Base-by-base conservation (phyloP, 371 early-diverging fungal species). In the Mortierella sp. region DNA sequence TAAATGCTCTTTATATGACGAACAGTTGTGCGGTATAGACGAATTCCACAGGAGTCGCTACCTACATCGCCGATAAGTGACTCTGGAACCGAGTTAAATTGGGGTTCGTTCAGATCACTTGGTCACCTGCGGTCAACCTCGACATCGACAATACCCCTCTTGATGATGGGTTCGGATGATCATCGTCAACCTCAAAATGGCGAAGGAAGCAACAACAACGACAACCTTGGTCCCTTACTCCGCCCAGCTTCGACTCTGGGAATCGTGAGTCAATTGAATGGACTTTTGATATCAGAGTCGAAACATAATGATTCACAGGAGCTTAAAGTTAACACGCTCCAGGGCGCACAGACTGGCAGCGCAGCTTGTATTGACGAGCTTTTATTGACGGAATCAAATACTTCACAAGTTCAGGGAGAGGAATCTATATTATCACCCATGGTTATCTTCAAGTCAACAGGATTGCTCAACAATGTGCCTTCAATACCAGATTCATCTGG, bases 111-210 rank as follows among this genome's bases (percentile, higher is more conserved):
- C 59, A 72, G 70, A n/a, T 62, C 73, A 1, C 22, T 81, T 18
- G 83, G 83, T 28, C 83, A 81, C 58, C 26, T 81, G 55, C 69
- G 76, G 35, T 81, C 83, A 24, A 61, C 83, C 2, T 81, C 83
- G 20, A 81, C 76, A 2, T 81, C 77, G 5, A 73, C 61, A 11
- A 40, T 81, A n/a, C 83, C 83, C 8, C 67, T 81, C 1, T 67
- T 62, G 28, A 45, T 45, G 54, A 28, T 68, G 28, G 32, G 62
- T 9, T 51, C 64, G 11, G 71, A 74, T 22, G 68, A 72, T 4
- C 24, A 35, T 40, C 59, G 47, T 2, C 30, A 24, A 35, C 47
- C 49, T 28, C 45, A 57, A 24, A 55, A 68, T 26, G 37, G 40
- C 22, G 47, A 63, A 61, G 66, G 68, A 39, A 63, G 65, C 35